Conservation (phyloP, 768 basidiomycete genomes). For the Cystobasidium onofrii region DNA sequence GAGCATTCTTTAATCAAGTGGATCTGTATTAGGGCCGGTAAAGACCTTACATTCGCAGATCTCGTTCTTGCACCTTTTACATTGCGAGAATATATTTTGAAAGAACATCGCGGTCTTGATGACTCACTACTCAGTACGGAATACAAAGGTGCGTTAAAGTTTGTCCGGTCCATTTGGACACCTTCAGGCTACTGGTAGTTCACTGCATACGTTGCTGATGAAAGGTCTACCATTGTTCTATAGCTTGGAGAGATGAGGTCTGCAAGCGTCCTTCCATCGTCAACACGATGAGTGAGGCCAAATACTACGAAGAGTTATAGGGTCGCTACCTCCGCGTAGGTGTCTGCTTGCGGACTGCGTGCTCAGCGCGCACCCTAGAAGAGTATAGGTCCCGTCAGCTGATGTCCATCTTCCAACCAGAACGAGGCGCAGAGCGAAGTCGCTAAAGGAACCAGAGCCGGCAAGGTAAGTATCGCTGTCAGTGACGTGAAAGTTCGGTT, state of each 20-base stretch:
- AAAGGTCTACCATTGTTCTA: no score
- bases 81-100: slow-evolving; percentile 55
- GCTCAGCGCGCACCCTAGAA: no score
- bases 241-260: slow-evolving; percentile 49
- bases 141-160: slow-evolving; percentile 50
- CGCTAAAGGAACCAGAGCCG: slow-evolving; percentile 20
- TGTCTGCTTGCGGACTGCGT: not conserved
- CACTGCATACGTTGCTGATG: no score
- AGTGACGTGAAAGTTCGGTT: not conserved
- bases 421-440: slow-evolving; percentile 29
- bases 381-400: no score
- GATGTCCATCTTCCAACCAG: no score
- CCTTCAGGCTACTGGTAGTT: no score
- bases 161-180: no score
- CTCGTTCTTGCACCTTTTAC: slow-evolving; percentile 59
- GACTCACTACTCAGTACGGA: slow-evolving; percentile 38
- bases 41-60: slow-evolving; percentile 51
- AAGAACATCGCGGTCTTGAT: slow-evolving; percentile 49
- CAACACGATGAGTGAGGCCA: slow-evolving; percentile 48
- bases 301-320: slow-evolving; percentile 30
- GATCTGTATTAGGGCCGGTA: slow-evolving; percentile 55
- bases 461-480: not conserved
- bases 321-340: slow-evolving; percentile 18
- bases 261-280: slow-evolving; percentile 51
- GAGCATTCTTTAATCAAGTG: no score